Evolutionary conservation across 345 rosid species (phyloP).

Genomic region (Angophora floribunda): DNA sequence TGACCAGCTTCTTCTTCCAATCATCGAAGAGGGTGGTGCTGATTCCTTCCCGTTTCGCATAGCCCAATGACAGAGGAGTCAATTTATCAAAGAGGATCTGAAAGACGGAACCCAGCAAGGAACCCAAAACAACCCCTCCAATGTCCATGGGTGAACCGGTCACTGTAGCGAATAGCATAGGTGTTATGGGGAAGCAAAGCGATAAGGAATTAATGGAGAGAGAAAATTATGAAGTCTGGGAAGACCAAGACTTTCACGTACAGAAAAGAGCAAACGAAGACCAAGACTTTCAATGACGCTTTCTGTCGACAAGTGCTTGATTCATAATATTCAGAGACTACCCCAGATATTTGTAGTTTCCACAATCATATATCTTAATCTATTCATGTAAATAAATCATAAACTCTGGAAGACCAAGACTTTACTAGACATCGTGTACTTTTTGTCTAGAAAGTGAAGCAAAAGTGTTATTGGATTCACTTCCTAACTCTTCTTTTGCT

Average conservation of each 20-base stretch:
- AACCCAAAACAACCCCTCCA: not conserved
- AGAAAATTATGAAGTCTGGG: fast-evolving
- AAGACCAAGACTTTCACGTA: not conserved
- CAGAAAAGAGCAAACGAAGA: not conserved
- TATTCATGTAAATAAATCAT: not conserved
- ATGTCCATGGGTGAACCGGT: not conserved
- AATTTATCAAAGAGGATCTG: not conserved
- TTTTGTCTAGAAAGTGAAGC: too few species aligned
- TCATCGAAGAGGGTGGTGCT: fast-evolving
- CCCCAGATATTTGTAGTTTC: not conserved
- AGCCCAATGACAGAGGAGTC: not conserved
- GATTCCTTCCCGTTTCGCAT: not conserved
- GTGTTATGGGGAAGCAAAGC: fast-evolving
- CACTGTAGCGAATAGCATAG: not conserved
- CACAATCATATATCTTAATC: not conserved
- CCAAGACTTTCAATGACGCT: not conserved
- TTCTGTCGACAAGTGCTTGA: too few species aligned
- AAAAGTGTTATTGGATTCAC: too few species aligned
- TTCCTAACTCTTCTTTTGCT: too few species aligned
- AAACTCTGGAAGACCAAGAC: not conserved
- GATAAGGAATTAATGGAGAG: not conserved
- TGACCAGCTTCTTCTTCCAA: not conserved
- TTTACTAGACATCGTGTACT: not conserved
- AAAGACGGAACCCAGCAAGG: not conserved
- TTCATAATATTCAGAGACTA: too few species aligned